Evolutionary conservation across 805 yeast species (phyloP).

Genomic region (Kazachstania kunashirensis): DNA sequence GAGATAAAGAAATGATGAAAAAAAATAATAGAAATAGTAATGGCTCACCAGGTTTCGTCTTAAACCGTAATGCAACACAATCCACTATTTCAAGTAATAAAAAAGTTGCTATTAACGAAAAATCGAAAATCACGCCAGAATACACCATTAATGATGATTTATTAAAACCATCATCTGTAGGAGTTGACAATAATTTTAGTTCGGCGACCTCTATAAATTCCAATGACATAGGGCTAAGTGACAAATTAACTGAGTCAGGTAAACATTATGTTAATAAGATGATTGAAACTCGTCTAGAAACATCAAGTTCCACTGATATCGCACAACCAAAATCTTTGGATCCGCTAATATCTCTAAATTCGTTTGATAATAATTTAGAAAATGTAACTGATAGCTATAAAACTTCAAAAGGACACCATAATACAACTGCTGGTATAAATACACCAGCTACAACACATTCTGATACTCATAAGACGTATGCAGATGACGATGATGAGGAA

Average conservation of each 20-base stretch:
- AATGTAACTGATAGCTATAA: too few species aligned
- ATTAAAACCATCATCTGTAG: neutral
- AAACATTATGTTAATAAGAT: slow-evolving; percentile 24
- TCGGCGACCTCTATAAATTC: slow-evolving; percentile 18
- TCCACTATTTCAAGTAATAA: neutral
- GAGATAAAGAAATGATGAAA: slow-evolving; percentile 43
- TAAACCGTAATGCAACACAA: slow-evolving; percentile 5
- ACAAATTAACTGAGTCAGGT: slow-evolving; percentile 27
- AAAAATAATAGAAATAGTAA: slow-evolving; percentile 8
- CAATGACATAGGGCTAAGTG: slow-evolving; percentile 21
- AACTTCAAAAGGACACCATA: too few species aligned
- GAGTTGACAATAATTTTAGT: slow-evolving; percentile 6
- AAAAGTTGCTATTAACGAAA: neutral
- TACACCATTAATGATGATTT: neutral
- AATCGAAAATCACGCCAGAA: neutral
- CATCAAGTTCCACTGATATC: slow-evolving; percentile 7
- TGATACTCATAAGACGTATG: slow-evolving; percentile 32
- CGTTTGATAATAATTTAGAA: neutral
- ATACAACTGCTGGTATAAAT: too few species aligned
- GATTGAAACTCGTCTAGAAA: slow-evolving; percentile 20
- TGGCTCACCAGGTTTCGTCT: slow-evolving; percentile 16
- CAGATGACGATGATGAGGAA: slow-evolving; percentile 33
- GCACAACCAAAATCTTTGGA: neutral
- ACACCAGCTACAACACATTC: too few species aligned
- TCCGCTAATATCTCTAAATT: neutral